Conservation (phyloP, 257 asterid species). For the Ehretia macrophylla region DNA sequence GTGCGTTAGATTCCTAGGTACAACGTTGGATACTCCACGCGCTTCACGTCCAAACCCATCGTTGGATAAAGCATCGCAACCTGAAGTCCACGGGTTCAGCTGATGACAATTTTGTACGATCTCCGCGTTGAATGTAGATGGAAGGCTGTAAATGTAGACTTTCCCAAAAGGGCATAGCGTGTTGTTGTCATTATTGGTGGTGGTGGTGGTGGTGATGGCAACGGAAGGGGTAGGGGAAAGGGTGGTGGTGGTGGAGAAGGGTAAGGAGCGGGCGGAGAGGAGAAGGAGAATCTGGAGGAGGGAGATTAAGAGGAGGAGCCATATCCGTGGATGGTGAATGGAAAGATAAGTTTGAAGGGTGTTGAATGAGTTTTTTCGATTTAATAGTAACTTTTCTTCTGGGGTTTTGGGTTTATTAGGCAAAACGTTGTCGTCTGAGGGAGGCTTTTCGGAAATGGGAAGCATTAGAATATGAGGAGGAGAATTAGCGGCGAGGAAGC, state of each 20-base stretch:
- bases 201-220: not conserved
- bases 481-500: not conserved
- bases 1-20: constrained; percentile 34
- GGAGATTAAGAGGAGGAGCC: constrained; percentile 24
- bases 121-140: constrained; percentile 45
- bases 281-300: constrained; percentile 30
- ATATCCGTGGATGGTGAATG: constrained; percentile 15
- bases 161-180: constrained; percentile 40
- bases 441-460: constrained; percentile 11
- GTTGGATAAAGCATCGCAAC: constrained; percentile 66
- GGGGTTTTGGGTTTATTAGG: constrained; percentile 6
- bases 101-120: constrained; percentile 40
- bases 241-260: constrained; percentile 4
- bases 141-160: constrained; percentile 51
- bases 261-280: constrained; percentile 14
- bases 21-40: constrained; percentile 17
- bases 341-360: constrained; percentile 6
- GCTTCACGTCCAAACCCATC: constrained; percentile 55
- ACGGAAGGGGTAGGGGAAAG: not conserved
- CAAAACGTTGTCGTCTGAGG: constrained; percentile 2
- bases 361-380: constrained; percentile 9
- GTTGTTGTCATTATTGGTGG: not conserved
- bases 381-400: not conserved
- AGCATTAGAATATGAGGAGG: constrained; percentile 7
- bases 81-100: constrained; percentile 57